A percentile compares a stretch with the other conserved stretches of the same genome.
Evolutionary conservation across 1,284 basidiomycete species (phyloP).

Genomic region (Ceraceosorus guamensis): DNA sequence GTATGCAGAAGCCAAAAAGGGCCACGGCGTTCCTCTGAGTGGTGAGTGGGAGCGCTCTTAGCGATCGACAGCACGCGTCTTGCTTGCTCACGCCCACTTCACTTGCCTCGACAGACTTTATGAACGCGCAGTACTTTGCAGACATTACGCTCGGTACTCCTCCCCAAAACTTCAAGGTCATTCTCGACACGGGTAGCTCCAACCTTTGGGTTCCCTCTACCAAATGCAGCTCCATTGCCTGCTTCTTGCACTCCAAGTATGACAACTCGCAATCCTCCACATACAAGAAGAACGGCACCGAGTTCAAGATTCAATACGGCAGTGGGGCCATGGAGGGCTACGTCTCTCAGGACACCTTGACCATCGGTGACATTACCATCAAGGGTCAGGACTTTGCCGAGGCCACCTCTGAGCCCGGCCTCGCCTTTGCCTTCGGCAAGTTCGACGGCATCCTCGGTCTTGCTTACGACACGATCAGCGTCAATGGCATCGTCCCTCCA

Average conservation of each 20-base stretch:
- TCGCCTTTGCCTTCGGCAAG: slow-evolving; percentile 91
- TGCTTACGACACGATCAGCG: slow-evolving; percentile 90
- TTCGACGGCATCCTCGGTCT: slow-evolving; percentile 92
- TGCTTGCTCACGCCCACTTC: background rate
- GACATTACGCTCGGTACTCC: slow-evolving; percentile 77
- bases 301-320: slow-evolving; percentile 90
- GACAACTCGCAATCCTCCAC: slow-evolving; percentile 71
- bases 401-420: slow-evolving; percentile 90
- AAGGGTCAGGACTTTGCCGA: slow-evolving; percentile 84
- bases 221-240: slow-evolving; percentile 88
- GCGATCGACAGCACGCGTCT: background rate
- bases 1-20: slow-evolving; percentile 56
- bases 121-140: slow-evolving; percentile 95
- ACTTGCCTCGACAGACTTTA: slow-evolving; percentile 65
- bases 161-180: slow-evolving; percentile 65
- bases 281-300: slow-evolving; percentile 83
- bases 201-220: slow-evolving; percentile 89
- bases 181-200: slow-evolving; percentile 80
- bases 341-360: slow-evolving; percentile 75
- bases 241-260: slow-evolving; percentile 94
- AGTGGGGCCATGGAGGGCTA: slow-evolving; percentile 95
- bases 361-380: slow-evolving; percentile 77
- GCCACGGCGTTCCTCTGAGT: slow-evolving; percentile 79
- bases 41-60: slow-evolving; percentile 57
- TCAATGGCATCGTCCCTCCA: slow-evolving; percentile 86